phyloP scores from a whole-genome alignment of 106 monocot species.

The Allium fistulosum region DNA sequence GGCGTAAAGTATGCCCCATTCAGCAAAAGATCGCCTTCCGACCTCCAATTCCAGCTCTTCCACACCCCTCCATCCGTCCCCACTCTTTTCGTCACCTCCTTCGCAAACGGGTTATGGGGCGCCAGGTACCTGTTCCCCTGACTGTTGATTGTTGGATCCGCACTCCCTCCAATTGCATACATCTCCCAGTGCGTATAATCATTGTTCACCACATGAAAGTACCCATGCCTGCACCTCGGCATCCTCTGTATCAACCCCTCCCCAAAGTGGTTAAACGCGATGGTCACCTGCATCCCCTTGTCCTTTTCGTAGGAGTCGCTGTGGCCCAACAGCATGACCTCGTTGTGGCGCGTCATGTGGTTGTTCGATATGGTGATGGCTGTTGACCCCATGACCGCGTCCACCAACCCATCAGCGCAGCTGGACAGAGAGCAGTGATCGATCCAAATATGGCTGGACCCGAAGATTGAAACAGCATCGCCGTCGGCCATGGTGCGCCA shows the following conservation, averaged over 20 bases:
- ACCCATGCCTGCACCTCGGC: slow-evolving; percentile 55
- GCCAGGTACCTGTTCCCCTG: slow-evolving; percentile 49
- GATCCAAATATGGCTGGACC: slow-evolving; percentile 13
- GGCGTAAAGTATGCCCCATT: slow-evolving; percentile 48
- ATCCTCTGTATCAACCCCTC: slow-evolving; percentile 50
- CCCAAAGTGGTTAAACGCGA: slow-evolving; percentile 40
- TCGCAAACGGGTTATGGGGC: slow-evolving; percentile 41
- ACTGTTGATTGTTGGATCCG: slow-evolving; percentile 56
- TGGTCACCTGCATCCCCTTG: slow-evolving; percentile 57
- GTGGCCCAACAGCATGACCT: slow-evolving; percentile 56
- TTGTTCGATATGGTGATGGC: slow-evolving; percentile 14
- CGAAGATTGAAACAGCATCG: slow-evolving; percentile 17
- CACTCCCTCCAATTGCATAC: slow-evolving; percentile 68
- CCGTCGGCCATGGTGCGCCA: slow-evolving; percentile 14
- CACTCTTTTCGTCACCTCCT: slow-evolving; percentile 61
- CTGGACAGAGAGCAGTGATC: slow-evolving; percentile 19
- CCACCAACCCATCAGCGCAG: slow-evolving; percentile 17
- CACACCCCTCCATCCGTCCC: slow-evolving; percentile 17
- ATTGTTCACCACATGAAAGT: slow-evolving; percentile 55
- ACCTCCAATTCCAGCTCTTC: slow-evolving; percentile 55
- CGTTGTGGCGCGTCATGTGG: slow-evolving; percentile 15
- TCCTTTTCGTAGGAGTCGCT: slow-evolving; percentile 49
- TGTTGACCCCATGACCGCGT: slow-evolving; percentile 20
- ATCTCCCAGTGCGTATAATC: slow-evolving; percentile 60
- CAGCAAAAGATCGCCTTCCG: slow-evolving; percentile 30